Evolutionary conservation across 495 filamentous ascomycete species (phyloP), one percentile per base, ranked within the genome.

Genomic region (Lophiotrema nucula): DNA sequence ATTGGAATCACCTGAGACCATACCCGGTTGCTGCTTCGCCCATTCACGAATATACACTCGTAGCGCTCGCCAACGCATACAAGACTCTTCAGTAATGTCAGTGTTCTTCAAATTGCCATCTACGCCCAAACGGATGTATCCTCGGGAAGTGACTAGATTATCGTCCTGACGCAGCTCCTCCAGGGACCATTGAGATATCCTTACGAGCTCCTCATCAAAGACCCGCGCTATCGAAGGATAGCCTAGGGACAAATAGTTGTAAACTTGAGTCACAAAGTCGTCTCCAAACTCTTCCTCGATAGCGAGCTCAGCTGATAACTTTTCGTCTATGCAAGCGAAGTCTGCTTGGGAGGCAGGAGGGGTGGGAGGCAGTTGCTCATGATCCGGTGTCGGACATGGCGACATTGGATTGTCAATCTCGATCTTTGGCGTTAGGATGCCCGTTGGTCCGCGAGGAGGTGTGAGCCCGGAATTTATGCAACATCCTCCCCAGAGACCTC

Each of bases 201-300:
- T 85, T 67, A 83, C 80, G 21, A 97, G 77, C 72, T 97, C 92
- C 38, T 81, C 73, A 69, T 97, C 92, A 67, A 86, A 97, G 49
- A 81, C 81, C 12, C 87, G 82, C 11, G 90, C 92, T 23, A 91
- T 79, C 15, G 88, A 83, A 6, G 91, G 89, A 69, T 95, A 97
- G 2, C 92, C 91, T 19, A 97, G 80, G 1, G 89, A 95, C 13
- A 97, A 78, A 72, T 97, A 97, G 68, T 97, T 96, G 76, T 92
- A 97, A 16, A 97, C 89, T 70, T 97, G 91, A 2, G 90, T 95
- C 37, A 96, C 82, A 72, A 96, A 92, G n/a, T 72, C 77, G 70
- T 95, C 89, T 54, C 84, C 70, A 63, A 91, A 90, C 67, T 93
- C 89, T 44, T 76, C 72, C 12, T 82, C 75, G 35, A 87, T 77